These are phyloP conservation scores for Capronia coronata DNA, from an alignment of 2,329 filamentous ascomycete genomes.

Conservation along the genomic window DNA sequence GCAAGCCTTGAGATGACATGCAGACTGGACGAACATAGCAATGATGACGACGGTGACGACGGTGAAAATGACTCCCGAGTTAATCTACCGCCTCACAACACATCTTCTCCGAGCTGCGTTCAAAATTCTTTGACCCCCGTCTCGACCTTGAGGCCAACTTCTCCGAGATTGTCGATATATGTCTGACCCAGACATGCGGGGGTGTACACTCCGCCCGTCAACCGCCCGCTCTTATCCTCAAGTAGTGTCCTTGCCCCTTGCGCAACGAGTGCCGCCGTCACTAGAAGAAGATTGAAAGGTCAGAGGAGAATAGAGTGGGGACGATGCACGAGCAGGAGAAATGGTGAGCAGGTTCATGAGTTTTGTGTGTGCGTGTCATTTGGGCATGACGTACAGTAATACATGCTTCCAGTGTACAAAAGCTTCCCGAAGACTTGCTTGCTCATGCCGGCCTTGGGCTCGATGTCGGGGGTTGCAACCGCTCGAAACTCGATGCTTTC, in stretches of 20 bases:
- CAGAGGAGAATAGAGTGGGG: background rate
- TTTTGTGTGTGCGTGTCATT: too few relatives aligned
- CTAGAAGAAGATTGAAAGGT: constrained; percentile 8
- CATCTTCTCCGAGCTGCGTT: too few relatives aligned
- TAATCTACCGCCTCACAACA: too few relatives aligned
- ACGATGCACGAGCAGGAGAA: background rate
- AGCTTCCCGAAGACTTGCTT: constrained; percentile 37
- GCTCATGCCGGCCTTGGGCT: constrained; percentile 28
- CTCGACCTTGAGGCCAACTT: constrained; percentile 38
- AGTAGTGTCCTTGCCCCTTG: constrained; percentile 41
- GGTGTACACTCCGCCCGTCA: constrained; percentile 43
- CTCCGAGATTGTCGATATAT: constrained; percentile 39
- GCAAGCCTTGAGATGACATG: too few relatives aligned
- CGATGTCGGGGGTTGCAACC: constrained; percentile 37
- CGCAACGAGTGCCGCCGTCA: constrained; percentile 38
- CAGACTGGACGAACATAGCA: too few relatives aligned
- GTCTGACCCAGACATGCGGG: constrained; percentile 42
- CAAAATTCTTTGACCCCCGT: too few relatives aligned
- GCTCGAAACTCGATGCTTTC: constrained; percentile 39
- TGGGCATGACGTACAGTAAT: constrained; percentile 43
- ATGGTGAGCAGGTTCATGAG: too few relatives aligned
- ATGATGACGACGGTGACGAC: too few relatives aligned
- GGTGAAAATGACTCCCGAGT: too few relatives aligned
- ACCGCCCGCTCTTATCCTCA: constrained; percentile 34
- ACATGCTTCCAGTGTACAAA: constrained; percentile 36